These are phyloP conservation scores for Ophiocordyceps camponoti-rufipedis DNA, from an alignment of 2,329 filamentous ascomycete species.

Conservation along the genomic window DNA sequence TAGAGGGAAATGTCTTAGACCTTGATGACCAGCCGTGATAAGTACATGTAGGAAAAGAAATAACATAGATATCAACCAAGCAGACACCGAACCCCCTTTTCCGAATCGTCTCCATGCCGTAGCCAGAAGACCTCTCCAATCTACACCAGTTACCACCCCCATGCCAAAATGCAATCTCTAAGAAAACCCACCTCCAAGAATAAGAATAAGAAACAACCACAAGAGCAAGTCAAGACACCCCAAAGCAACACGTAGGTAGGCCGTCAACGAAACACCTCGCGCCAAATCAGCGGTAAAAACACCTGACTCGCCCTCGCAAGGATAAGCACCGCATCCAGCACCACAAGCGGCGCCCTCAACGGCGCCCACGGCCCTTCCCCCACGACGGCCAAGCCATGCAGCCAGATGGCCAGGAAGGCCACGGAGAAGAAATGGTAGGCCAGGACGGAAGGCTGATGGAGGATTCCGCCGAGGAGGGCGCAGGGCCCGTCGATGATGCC, in stretches of 20 bases:
- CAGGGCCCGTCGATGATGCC: conserved; percentile 62
- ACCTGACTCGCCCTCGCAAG: conserved; percentile 69
- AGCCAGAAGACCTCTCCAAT: no score
- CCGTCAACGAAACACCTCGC: conserved; percentile 30
- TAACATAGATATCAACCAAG: no score
- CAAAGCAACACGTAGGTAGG: no score
- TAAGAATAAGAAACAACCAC: background rate
- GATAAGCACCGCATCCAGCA: conserved; percentile 49
- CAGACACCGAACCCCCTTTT: no score
- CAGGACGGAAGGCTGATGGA: conserved; percentile 58
- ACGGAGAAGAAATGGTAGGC: conserved; percentile 92
- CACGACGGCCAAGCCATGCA: conserved; percentile 23
- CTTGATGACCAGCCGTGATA: no score
- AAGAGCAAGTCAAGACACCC: background rate
- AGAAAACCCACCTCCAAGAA: no score
- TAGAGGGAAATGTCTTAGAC: no score
- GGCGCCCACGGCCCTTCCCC: conserved; percentile 16
- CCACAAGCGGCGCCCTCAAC: conserved; percentile 35
- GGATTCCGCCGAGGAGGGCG: conserved; percentile 65
- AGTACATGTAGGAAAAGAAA: no score
- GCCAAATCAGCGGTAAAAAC: conserved; percentile 65
- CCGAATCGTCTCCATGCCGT: no score
- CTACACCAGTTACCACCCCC: no score
- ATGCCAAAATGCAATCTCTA: no score
- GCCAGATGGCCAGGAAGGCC: conserved; percentile 72